phyloP scores from a whole-genome alignment of 495 filamentous ascomycete genomes.

The Penicillium argentinense region DNA sequence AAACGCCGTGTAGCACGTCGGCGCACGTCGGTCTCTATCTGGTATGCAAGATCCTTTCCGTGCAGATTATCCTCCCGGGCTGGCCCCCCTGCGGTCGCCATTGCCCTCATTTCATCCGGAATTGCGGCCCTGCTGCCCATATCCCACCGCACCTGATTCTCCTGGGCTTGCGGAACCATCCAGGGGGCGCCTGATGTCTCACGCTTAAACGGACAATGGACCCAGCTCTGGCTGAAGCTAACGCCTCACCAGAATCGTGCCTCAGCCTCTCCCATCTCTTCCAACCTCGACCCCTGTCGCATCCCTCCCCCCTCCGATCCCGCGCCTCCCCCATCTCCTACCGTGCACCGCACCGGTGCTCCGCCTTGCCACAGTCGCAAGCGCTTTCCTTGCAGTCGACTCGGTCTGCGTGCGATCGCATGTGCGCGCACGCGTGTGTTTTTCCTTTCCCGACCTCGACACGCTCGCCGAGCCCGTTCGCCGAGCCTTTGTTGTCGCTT shows the following conservation, averaged over 20 bases:
- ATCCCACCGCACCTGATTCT: too few relatives aligned
- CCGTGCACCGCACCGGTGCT: too few relatives aligned
- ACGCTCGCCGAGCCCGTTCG: neutral
- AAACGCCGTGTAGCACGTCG: conserved; percentile 22
- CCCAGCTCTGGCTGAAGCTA: conserved; percentile 8
- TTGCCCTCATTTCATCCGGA: conserved; percentile 8
- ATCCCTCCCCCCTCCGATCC: conserved; percentile 22
- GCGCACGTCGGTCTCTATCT: neutral
- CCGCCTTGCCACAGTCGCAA: conserved; percentile 1
- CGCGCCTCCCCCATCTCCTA: conserved; percentile 14
- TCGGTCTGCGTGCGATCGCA: conserved; percentile 5
- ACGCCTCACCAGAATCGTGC: too few relatives aligned
- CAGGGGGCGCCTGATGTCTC: conserved; percentile 16
- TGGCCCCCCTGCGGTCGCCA: too few relatives aligned
- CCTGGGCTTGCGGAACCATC: conserved; percentile 9
- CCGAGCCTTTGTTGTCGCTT: neutral
- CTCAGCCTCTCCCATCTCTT: conserved; percentile 5
- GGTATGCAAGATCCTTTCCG: conserved; percentile 6
- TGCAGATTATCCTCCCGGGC: too few relatives aligned
- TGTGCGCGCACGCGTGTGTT: conserved; percentile 9
- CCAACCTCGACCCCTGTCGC: conserved; percentile 12
- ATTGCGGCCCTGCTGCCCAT: conserved; percentile 5
- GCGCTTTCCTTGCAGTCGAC: neutral
- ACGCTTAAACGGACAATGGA: conserved; percentile 16
- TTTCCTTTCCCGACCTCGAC: neutral